Conservation (phyloP, 495 filamentous ascomycete species). For the Glonium stellatum region DNA sequence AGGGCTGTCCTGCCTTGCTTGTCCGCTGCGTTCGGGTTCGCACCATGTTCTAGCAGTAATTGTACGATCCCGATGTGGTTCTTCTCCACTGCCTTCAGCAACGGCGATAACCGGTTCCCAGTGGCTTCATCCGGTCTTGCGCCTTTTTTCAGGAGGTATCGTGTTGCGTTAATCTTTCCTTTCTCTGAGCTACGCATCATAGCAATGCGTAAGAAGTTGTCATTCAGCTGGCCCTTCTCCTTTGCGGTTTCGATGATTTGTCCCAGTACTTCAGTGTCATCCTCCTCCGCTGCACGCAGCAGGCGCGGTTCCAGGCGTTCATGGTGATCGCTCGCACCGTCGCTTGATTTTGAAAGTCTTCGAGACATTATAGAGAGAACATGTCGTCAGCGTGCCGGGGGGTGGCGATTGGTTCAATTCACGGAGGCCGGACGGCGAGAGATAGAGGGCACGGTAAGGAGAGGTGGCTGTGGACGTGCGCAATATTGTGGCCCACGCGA, state of each 20-base stretch:
- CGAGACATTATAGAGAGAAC: conserved; percentile 20
- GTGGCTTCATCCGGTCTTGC: conserved; percentile 41
- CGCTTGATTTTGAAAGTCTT: conserved; percentile 26
- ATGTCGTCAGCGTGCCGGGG: conserved; percentile 4
- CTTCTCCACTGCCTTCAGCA: conserved; percentile 47
- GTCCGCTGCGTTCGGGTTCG: conserved; percentile 38
- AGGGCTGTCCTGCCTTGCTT: conserved; percentile 49
- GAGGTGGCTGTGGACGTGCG: too few relatives aligned
- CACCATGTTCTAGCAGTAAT: conserved; percentile 42
- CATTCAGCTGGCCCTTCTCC: conserved; percentile 41
- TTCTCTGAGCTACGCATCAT: conserved; percentile 48
- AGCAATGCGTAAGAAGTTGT: conserved; percentile 46
- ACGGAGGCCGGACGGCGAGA: too few relatives aligned
- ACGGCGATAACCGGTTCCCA: conserved; percentile 40
- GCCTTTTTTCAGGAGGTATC: conserved; percentile 43
- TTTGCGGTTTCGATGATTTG: conserved; percentile 39
- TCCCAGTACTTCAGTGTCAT: conserved; percentile 37
- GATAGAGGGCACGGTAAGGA: too few relatives aligned
- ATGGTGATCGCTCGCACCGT: conserved; percentile 15
- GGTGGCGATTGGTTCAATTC: not conserved
- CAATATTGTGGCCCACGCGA: too few relatives aligned
- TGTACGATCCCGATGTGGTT: conserved; percentile 43
- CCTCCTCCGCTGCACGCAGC: conserved; percentile 45
- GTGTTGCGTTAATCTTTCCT: conserved; percentile 38
- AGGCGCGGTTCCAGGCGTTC: conserved; percentile 49